These are phyloP conservation scores for Daldinia vernicosa DNA, from an alignment of 495 filamentous ascomycete genomes.

Conservation along the genomic window DNA sequence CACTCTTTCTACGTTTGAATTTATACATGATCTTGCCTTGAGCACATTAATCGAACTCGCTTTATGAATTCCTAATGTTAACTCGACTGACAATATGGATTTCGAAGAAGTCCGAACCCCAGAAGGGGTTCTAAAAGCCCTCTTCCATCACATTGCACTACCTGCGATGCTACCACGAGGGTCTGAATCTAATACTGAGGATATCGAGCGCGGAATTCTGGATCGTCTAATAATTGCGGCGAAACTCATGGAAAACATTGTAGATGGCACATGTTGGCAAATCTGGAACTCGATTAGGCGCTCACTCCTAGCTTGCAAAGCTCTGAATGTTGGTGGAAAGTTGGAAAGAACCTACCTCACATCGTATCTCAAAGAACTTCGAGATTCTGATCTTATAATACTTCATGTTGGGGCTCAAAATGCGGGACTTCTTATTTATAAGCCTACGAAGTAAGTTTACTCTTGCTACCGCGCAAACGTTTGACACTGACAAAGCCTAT, in stretches of 20 bases:
- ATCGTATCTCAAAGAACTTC: conserved; percentile 45
- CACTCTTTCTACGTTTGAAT: too few relatives aligned
- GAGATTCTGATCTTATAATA: conserved; percentile 49
- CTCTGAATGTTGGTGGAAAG: conserved; percentile 45
- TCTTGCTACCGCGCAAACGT: neutral
- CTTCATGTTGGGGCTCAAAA: conserved; percentile 63
- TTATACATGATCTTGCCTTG: neutral
- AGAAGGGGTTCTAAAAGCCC: conserved; percentile 19
- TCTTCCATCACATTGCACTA: conserved; percentile 54
- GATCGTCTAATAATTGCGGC: conserved; percentile 47
- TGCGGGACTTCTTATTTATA: conserved; percentile 60
- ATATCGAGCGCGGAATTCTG: conserved; percentile 49
- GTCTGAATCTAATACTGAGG: conserved; percentile 49
- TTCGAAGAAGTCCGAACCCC: conserved; percentile 2
- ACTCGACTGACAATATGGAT: conserved; percentile 5
- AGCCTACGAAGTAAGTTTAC: conserved; percentile 50
- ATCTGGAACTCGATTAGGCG: conserved; percentile 47
- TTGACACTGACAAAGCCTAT: conserved; percentile 11
- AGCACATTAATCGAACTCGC: neutral
- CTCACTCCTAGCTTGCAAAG: conserved; percentile 46
- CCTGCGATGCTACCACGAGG: conserved; percentile 54
- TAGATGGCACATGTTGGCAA: conserved; percentile 23
- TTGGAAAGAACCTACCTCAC: conserved; percentile 52
- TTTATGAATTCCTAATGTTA: neutral
- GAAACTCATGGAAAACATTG: conserved; percentile 40